These are phyloP conservation scores for Pseudozyma tsukubaensis DNA, from an alignment of 1,284 basidiomycete genomes.

Conservation along the genomic window DNA sequence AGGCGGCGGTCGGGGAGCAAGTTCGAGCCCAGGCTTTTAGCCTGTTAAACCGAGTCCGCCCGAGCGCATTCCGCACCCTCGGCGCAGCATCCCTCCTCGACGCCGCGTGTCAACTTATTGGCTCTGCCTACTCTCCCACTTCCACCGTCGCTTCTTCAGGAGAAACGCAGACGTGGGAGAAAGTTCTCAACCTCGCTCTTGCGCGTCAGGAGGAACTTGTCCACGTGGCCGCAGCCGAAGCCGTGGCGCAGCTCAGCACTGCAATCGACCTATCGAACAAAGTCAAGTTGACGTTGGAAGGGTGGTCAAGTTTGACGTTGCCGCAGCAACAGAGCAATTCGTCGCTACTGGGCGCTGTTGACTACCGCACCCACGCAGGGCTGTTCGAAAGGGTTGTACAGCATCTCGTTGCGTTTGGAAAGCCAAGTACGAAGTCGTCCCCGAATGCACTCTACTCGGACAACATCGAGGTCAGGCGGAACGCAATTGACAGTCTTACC, in stretches of 20 bases:
- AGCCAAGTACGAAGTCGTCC: conserved; percentile 72
- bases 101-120: conserved; percentile 80
- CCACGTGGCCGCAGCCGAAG: conserved; percentile 79
- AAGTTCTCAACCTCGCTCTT: conserved; percentile 78
- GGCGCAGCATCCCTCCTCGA: conserved; percentile 81
- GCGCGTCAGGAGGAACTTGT: conserved; percentile 77
- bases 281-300: conserved; percentile 71
- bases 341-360: conserved; percentile 78
- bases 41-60: conserved; percentile 74
- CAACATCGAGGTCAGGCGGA: conserved; percentile 77
- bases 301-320: conserved; percentile 74
- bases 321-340: conserved; percentile 81
- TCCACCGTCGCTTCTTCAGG: not conserved
- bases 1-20: conserved; percentile 1
- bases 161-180: conserved; percentile 37
- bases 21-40: conserved; percentile 70
- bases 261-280: conserved; percentile 74
- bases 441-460: conserved; percentile 23
- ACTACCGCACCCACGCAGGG: conserved; percentile 75
- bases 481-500: conserved; percentile 78
- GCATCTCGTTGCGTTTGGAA: conserved; percentile 76
- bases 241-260: conserved; percentile 77
- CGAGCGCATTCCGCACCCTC: conserved; percentile 75
- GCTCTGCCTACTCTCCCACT: conserved; percentile 64
- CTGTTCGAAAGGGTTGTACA: conserved; percentile 73